Percentiles rank a stretch among this genome's conserved stretches.
These are phyloP conservation scores for Limtongia smithiae DNA, from an alignment of 805 yeast genomes.

Conservation along the genomic window DNA sequence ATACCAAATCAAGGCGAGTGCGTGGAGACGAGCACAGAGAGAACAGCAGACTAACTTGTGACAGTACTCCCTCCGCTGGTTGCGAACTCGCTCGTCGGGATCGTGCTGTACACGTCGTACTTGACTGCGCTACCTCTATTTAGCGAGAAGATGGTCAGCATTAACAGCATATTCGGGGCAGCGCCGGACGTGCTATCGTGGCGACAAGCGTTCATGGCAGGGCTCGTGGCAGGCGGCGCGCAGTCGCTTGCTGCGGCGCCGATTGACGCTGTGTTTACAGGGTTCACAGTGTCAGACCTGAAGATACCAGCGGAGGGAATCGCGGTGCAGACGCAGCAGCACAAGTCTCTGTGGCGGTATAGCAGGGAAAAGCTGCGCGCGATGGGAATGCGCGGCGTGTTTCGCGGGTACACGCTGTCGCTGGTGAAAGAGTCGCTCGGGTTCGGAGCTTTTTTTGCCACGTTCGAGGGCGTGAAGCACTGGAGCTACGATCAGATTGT, in stretches of 20 bases:
- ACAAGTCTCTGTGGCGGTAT: constrained; percentile 73
- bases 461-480: constrained; percentile 53
- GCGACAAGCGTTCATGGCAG: constrained; percentile 58
- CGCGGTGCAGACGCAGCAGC: neutral
- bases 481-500: constrained; percentile 32
- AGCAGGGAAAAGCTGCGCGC: constrained; percentile 64
- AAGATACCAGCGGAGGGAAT: constrained; percentile 38
- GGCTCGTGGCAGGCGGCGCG: constrained; percentile 77
- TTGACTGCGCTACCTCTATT: constrained; percentile 41
- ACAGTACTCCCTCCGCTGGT: constrained; percentile 76
- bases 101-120: constrained; percentile 80
- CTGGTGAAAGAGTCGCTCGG: constrained; percentile 73
- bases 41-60: neutral
- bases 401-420: constrained; percentile 83
- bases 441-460: constrained; percentile 56
- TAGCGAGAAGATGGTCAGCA: constrained; percentile 1
- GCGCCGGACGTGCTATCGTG: constrained; percentile 46
- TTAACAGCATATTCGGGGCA: constrained; percentile 14
- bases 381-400: constrained; percentile 78
- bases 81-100: constrained; percentile 86
- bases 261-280: constrained; percentile 80
- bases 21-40: neutral
- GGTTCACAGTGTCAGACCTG: constrained; percentile 74
- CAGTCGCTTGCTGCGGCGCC: constrained; percentile 95
- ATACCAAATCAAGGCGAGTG: constrained; percentile 60